Evolutionary conservation across 306 rosid species (phyloP).

Genomic region (Sindora glabra): DNA sequence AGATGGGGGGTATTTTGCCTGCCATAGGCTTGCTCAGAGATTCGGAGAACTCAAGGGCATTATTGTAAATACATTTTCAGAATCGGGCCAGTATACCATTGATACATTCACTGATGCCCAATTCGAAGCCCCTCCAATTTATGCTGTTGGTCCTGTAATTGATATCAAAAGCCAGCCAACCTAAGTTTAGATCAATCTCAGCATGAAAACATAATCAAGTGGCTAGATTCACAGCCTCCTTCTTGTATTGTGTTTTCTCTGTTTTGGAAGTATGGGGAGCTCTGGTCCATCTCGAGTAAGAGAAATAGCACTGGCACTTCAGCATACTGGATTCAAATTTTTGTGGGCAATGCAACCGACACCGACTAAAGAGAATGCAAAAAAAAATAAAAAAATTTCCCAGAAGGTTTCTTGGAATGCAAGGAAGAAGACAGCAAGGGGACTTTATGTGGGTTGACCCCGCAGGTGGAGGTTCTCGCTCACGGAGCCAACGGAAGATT

Average conservation of each 20-base stretch:
- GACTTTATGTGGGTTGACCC: slow-evolving; percentile 51
- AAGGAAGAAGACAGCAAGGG: slow-evolving; percentile 42
- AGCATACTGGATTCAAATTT: slow-evolving; percentile 40
- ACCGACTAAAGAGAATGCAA: slow-evolving; percentile 12
- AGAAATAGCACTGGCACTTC: slow-evolving; percentile 49
- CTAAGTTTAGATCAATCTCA: slow-evolving; percentile 27
- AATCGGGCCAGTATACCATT: slow-evolving; percentile 29
- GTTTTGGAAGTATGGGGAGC: slow-evolving; percentile 63
- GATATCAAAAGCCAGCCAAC: slow-evolving; percentile 19
- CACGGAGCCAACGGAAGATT: slow-evolving; percentile 49
- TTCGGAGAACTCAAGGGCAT: slow-evolving; percentile 45
- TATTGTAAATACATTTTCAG: slow-evolving; percentile 42
- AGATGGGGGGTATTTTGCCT: slow-evolving; percentile 44
- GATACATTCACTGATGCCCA: slow-evolving; percentile 18
- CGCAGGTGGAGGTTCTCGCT: slow-evolving; percentile 40
- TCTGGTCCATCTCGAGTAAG: slow-evolving; percentile 42
- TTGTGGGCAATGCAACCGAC: slow-evolving; percentile 38
- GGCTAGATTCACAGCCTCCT: slow-evolving; percentile 48
- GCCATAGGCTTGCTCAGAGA: slow-evolving; percentile 25
- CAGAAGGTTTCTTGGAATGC: slow-evolving; percentile 57
- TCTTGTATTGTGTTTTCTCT: slow-evolving; percentile 42
- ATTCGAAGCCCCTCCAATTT: slow-evolving; percentile 43
- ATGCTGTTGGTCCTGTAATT: slow-evolving; percentile 53
- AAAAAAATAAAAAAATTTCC: slow-evolving; percentile 18
- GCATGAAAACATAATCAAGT: slow-evolving; percentile 32